phyloP scores from a whole-genome alignment of 768 basidiomycete genomes.

The Lentinula lateritia region DNA sequence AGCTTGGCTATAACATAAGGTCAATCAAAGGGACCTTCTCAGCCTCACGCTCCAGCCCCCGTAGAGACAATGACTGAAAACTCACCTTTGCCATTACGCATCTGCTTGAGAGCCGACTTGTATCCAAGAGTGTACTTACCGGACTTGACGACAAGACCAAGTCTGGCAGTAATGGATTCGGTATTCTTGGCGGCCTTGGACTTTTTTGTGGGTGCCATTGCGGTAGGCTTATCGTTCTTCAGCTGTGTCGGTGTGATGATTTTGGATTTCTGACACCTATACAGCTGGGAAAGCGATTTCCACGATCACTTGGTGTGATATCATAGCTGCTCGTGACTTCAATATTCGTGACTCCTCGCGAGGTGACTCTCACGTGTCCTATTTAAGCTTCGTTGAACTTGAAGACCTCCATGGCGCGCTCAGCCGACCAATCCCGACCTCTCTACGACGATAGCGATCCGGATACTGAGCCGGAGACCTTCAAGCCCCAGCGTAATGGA shows the following conservation, averaged over 20 bases:
- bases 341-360: background rate
- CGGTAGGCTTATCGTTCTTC: background rate
- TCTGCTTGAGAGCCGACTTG: conserved; percentile 97
- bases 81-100: conserved; percentile 97
- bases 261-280: background rate
- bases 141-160: conserved; percentile 97
- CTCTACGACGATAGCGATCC: conserved; percentile 26
- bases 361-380: conserved; percentile 5
- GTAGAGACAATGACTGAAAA: conserved; percentile 40
- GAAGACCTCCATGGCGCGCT: conserved; percentile 8
- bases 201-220: conserved; percentile 93
- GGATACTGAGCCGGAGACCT: conserved; percentile 35
- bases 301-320: background rate
- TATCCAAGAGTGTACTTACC: conserved; percentile 97
- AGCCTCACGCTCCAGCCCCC: conserved; percentile 98
- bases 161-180: conserved; percentile 89
- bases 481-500: conserved; percentile 30
- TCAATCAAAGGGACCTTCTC: conserved; percentile 97
- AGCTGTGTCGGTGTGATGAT: background rate
- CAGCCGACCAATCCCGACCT: conserved; percentile 20
- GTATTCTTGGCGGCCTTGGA: conserved; percentile 90
- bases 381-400: background rate
- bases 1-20: conserved; percentile 75
- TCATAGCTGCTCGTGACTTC: background rate
- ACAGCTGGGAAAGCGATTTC: background rate